Percentiles rank a stretch among this genome's conserved stretches.
Evolutionary conservation across 345 rosid genomes (phyloP).

Genomic region (Eucalyptus virginea): DNA sequence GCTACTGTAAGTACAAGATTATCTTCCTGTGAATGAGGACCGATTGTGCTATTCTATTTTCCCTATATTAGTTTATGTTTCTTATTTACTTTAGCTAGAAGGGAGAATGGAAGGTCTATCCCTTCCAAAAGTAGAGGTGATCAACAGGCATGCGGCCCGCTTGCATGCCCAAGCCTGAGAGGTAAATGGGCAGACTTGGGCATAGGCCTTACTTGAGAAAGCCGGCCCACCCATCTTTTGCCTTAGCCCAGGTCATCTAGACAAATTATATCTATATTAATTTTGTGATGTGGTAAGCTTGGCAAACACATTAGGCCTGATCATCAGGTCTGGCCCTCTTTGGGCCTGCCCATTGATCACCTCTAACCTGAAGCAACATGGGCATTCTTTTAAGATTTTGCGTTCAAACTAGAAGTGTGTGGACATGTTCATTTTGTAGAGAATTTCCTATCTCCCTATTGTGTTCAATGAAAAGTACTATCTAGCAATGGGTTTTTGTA

Average conservation of each 20-base stretch:
- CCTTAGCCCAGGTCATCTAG: not conserved
- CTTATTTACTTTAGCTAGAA: not conserved
- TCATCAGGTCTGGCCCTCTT: not conserved
- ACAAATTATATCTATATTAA: not conserved
- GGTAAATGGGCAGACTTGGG: not conserved
- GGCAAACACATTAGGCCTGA: not conserved
- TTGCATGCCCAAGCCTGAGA: not conserved
- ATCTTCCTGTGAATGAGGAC: not conserved
- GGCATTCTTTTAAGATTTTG: not conserved
- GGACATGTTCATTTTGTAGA: not conserved
- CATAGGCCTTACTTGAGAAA: not conserved
- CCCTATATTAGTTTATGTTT: not conserved
- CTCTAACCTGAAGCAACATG: not conserved
- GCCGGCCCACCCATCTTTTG: not conserved
- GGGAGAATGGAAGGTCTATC: not conserved
- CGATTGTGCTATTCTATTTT: not conserved
- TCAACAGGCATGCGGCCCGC: not conserved
- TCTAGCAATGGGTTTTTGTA: not conserved
- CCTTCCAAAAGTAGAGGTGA: not conserved
- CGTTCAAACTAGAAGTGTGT: not conserved
- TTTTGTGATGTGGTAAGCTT: not conserved
- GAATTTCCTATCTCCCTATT: not conserved
- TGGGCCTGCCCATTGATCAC: not conserved
- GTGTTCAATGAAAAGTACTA: not conserved
- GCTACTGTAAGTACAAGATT: slow-evolving; percentile 20